Evolutionary conservation across 2,329 filamentous ascomycete species (phyloP).

Genomic region (Westerdykella sp.): DNA sequence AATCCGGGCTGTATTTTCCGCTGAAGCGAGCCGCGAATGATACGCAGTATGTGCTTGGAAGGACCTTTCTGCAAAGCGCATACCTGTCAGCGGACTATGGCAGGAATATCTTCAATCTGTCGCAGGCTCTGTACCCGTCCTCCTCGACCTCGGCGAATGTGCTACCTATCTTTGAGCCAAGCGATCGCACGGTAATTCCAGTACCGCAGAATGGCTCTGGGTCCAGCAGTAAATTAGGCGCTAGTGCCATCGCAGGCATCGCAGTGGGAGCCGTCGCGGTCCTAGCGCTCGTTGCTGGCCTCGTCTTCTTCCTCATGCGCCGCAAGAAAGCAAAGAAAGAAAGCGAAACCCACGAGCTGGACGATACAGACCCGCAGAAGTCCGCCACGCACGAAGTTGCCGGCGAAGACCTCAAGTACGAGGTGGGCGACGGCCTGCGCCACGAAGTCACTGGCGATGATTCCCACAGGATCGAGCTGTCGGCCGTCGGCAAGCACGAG

Average conservation of each 20-base stretch:
- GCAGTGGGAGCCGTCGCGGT: conserved; percentile 15
- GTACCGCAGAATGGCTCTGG: background rate
- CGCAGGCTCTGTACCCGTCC: conserved; percentile 49
- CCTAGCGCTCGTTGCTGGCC: conserved; percentile 8
- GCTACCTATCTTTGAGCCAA: conserved; percentile 21
- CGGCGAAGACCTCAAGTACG: conserved; percentile 9
- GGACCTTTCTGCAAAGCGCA: conserved; percentile 39
- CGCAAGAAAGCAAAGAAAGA: conserved; percentile 4
- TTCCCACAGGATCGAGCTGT: conserved; percentile 9
- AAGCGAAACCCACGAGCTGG: conserved; percentile 9
- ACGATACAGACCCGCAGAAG: conserved; percentile 10
- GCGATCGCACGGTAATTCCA: conserved; percentile 2
- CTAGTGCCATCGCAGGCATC: conserved; percentile 23
- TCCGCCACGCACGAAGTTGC: conserved; percentile 5
- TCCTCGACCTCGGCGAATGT: conserved; percentile 37
- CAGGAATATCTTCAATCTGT: conserved; percentile 20
- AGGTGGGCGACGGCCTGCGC: conserved; percentile 11
- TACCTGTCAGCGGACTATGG: conserved; percentile 37
- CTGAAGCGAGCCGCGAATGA: conserved; percentile 34
- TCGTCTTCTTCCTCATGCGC: conserved; percentile 11
- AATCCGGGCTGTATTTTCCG: conserved; percentile 32
- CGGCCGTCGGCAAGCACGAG: conserved; percentile 10
- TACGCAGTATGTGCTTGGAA: conserved; percentile 34
- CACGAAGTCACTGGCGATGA: conserved; percentile 14
- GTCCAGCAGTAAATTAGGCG: conserved; percentile 8